These are phyloP conservation scores for Symbiodinium natans DNA, from an alignment of 73 alveolate genomes.

Conservation along the genomic window DNA sequence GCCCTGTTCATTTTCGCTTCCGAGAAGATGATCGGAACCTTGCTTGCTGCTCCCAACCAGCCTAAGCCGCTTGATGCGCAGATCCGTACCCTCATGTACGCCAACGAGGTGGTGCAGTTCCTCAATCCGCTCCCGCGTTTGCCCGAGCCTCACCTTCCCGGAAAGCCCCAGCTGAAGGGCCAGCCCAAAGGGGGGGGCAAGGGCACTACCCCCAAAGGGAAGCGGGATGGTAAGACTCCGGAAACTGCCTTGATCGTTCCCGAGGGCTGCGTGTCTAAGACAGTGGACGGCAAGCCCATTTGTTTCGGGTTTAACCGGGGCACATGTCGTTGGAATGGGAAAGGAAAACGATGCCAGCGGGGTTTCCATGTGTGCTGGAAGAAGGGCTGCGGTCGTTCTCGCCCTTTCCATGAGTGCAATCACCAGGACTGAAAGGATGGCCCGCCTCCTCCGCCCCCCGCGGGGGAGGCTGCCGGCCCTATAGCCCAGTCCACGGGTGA, in stretches of 20 bases:
- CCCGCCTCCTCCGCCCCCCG: background rate
- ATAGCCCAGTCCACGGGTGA: too few relatives aligned
- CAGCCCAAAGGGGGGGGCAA: too few relatives aligned
- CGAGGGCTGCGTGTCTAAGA: background rate
- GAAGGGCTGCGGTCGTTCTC: background rate
- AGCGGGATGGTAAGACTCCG: too few relatives aligned
- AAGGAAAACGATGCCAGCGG: conserved; percentile 8
- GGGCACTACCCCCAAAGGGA: too few relatives aligned
- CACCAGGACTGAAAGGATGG: background rate
- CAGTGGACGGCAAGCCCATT: background rate
- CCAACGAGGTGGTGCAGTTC: background rate
- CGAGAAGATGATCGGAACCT: background rate
- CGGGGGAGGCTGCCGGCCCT: too few relatives aligned
- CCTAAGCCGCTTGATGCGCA: background rate
- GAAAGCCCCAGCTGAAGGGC: too few relatives aligned
- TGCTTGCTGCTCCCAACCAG: background rate
- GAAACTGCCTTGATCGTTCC: background rate
- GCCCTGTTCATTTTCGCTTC: background rate
- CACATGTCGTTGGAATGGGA: background rate
- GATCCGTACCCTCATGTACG: background rate
- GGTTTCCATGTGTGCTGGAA: conserved; percentile 21
- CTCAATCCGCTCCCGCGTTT: background rate
- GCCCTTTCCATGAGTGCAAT: background rate
- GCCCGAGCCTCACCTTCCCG: too few relatives aligned
- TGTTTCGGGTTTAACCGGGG: background rate